Evolutionary conservation across 2,329 filamentous ascomycete species (phyloP).

Genomic region (Lachnellula occidentalis): DNA sequence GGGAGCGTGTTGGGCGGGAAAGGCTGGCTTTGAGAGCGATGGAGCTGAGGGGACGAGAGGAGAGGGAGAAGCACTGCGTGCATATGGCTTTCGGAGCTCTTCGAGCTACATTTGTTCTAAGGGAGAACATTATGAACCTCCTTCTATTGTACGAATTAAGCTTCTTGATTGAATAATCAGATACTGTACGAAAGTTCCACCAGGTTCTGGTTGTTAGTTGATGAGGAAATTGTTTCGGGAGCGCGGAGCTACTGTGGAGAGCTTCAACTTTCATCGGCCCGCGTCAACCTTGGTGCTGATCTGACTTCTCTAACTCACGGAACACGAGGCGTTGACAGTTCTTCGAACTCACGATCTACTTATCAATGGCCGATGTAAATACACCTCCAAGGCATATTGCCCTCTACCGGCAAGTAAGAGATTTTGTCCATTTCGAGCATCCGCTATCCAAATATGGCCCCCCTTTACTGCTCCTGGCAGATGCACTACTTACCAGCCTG

Average conservation of each 20-base stretch:
- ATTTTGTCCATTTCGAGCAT: conserved; percentile 25
- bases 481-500: conserved; percentile 25
- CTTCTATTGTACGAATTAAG: background rate
- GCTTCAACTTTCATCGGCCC: no score
- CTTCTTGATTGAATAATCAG: background rate
- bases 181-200: no score
- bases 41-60: background rate
- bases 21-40: conserved; percentile 2
- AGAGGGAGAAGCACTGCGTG: conserved; percentile 10
- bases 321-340: background rate
- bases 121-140: conserved; percentile 17
- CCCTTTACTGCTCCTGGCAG: conserved; percentile 22
- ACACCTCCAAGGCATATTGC: conserved; percentile 6
- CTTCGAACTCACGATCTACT: background rate
- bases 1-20: background rate
- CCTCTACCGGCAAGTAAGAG: conserved; percentile 18
- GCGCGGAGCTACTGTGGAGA: no score
- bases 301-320: no score
- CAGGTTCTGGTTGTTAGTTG: no score
- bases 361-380: conserved; percentile 6
- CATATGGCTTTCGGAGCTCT: conserved; percentile 3
- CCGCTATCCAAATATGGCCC: conserved; percentile 25
- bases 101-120: conserved; percentile 13
- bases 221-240: background rate
- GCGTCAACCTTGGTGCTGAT: no score